Evolutionary conservation across 768 basidiomycete genomes (phyloP), one percentile per base, ranked within the genome.

Genomic region (Lentinula detonsa): DNA sequence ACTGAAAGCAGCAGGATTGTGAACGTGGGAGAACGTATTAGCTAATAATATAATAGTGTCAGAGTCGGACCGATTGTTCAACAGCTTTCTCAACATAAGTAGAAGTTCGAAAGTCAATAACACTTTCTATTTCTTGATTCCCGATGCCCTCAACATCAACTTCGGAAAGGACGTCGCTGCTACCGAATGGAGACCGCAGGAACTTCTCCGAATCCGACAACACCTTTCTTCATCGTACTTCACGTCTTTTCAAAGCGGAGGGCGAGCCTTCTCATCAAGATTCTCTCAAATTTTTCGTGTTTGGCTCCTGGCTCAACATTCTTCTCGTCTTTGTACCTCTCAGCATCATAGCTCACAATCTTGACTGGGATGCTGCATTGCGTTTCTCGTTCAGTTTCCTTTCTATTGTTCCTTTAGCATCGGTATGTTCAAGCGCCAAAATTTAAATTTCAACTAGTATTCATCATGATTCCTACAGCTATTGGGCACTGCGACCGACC

Each of bases 321-420:
- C 76, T 95, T 57, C 84, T 95, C 57, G 70, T 94, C 53, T 90
- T 91, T 62, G 83, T 95, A 8, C 94, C 95, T 31, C 74, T 95
- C 64, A 84, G 85, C 65, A 72, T 85, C 48, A 62, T 86, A 9
- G 78, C 90, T 23, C 84, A 91, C 72, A 77, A 83, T 65, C 69
- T 84, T 16, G 67, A 83, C 66, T 92, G 89, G 89, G 91, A 92
- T 78, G 86, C 85, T 34, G 85, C 82, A 16, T 73, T 86, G n/a
- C 83, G 87, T 11, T 92, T 92, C 65, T 72, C 72, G 6, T 89
- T 90, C 71, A 87, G 86, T 64, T 93, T 94, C 70, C 65, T 92
- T 46, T 90, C 92, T 10, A 93, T 95, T 66, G 77, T 95, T 59
- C 95, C 95, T 31, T 81, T 97, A 33, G 95, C 93, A 31, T 90